These are phyloP conservation scores for Jamesozyma piceae DNA, from an alignment of 805 yeast species.

Conservation along the genomic window DNA sequence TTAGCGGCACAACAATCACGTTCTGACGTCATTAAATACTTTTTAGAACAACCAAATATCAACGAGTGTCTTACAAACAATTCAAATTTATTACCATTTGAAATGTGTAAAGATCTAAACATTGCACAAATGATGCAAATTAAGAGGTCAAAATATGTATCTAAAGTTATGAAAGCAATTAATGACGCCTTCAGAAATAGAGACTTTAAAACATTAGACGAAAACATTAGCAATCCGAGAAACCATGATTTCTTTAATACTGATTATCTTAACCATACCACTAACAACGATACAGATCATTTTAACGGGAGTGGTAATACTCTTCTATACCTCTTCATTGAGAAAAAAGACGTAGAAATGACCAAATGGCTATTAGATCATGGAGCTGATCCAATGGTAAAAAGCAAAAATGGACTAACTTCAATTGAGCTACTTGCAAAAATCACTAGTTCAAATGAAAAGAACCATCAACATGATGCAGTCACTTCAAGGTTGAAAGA, in stretches of 20 bases:
- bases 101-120: conserved; percentile 50
- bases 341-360: conserved; percentile 64
- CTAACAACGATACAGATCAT: conserved; percentile 47
- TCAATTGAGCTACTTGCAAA: conserved; percentile 64
- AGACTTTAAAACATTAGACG: conserved; percentile 55
- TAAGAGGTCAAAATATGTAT: conserved; percentile 71
- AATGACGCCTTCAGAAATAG: conserved; percentile 60
- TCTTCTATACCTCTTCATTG: conserved; percentile 78
- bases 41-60: conserved; percentile 53
- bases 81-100: conserved; percentile 71
- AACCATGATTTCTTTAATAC: conserved; percentile 76
- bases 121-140: conserved; percentile 71
- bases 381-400: conserved; percentile 90
- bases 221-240: conserved; percentile 58
- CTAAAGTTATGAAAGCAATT: conserved; percentile 55
- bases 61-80: conserved; percentile 76
- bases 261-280: conserved; percentile 32
- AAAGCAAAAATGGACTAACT: conserved; percentile 70
- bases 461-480: not conserved
- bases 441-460: not conserved
- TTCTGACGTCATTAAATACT: conserved; percentile 58
- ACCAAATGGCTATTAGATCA: conserved; percentile 81
- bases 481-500: conserved; percentile 39
- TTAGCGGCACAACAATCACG: conserved; percentile 71
- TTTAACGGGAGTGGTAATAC: conserved; percentile 83